Percentiles rank a stretch among this genome's conserved stretches.
Conservation (phyloP, 75 land plant genomes). For the Isoetes taiwanensis region DNA sequence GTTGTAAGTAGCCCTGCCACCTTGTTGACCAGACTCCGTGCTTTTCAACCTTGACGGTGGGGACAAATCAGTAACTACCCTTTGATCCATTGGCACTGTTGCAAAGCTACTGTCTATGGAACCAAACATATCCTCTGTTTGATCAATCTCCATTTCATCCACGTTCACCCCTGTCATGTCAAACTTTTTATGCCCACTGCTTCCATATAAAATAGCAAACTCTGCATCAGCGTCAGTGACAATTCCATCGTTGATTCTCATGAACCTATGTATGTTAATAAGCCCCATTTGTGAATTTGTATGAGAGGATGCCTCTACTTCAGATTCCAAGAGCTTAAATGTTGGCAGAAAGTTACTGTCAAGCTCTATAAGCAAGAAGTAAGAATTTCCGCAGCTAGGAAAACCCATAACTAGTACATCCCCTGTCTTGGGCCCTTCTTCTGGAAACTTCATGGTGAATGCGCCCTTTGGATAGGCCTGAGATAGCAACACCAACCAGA, state of each 20-base stretch:
- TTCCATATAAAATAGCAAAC: slow-evolving; percentile 36
- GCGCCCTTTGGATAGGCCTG: slow-evolving; percentile 76
- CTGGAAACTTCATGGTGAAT: slow-evolving; percentile 21
- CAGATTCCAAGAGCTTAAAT: slow-evolving; percentile 60
- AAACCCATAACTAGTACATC: slow-evolving; percentile 70
- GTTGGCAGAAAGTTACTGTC: slow-evolving; percentile 70
- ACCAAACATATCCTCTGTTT: too few relatives aligned
- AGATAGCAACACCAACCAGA: not conserved
- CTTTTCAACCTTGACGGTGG: too few relatives aligned
- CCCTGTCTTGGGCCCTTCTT: slow-evolving; percentile 41
- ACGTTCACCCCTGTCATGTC: not conserved
- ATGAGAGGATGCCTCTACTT: slow-evolving; percentile 29
- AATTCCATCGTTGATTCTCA: slow-evolving; percentile 51
- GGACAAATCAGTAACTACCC: too few relatives aligned
- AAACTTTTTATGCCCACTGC: not conserved
- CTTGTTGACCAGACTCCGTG: too few relatives aligned
- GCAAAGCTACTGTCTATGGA: too few relatives aligned
- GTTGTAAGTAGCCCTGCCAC: too few relatives aligned
- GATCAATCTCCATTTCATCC: slow-evolving; percentile 10
- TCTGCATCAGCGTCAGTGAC: slow-evolving; percentile 53
- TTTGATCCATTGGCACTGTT: too few relatives aligned
- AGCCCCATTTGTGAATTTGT: slow-evolving; percentile 21
- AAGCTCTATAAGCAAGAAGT: slow-evolving; percentile 62
- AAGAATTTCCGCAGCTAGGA: slow-evolving; percentile 63
- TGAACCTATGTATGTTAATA: slow-evolving; percentile 34